Conservation (phyloP, 345 rosid species). For the Salix dunnii region DNA sequence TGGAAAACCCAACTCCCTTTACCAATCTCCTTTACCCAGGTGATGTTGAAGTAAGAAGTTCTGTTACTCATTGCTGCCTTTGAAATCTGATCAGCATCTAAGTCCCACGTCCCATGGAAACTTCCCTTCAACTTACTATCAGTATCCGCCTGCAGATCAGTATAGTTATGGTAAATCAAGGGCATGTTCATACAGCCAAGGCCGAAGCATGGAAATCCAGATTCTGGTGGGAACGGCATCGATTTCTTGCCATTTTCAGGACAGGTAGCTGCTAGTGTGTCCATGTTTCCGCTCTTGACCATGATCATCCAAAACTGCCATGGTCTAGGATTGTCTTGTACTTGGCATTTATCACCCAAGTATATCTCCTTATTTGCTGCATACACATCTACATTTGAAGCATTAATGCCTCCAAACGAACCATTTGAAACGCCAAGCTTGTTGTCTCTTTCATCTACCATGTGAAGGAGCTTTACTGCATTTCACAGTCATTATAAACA, state of each 20-base stretch:
- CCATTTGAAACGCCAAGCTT: constrained; percentile 52
- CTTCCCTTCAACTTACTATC: constrained; percentile 47
- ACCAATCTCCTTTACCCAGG: constrained; percentile 72
- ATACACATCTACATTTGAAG: constrained; percentile 50
- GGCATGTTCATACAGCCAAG: constrained; percentile 85
- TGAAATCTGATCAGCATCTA: constrained; percentile 22
- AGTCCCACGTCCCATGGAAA: constrained; percentile 68
- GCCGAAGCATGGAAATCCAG: constrained; percentile 62
- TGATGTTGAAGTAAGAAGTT: constrained; percentile 54
- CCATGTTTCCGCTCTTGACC: constrained; percentile 84
- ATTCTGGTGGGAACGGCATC: constrained; percentile 38
- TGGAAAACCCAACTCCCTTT: constrained; percentile 72
- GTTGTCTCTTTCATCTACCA: constrained; percentile 58
- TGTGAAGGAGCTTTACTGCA: constrained; percentile 32
- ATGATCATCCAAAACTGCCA: constrained; percentile 92
- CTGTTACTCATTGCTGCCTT: neutral
- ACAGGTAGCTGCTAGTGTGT: constrained; percentile 50
- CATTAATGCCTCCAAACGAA: constrained; percentile 28
- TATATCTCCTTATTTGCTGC: constrained; percentile 66
- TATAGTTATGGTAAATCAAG: constrained; percentile 42
- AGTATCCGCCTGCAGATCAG: constrained; percentile 28
- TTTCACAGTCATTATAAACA: too few species aligned
- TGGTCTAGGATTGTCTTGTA: constrained; percentile 48
- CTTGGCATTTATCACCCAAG: constrained; percentile 59
- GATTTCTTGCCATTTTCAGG: constrained; percentile 52